Evolutionary conservation across 305 asterid genomes (phyloP), one percentile per base, ranked within the genome.

Genomic region (Solanum chacoense): DNA sequence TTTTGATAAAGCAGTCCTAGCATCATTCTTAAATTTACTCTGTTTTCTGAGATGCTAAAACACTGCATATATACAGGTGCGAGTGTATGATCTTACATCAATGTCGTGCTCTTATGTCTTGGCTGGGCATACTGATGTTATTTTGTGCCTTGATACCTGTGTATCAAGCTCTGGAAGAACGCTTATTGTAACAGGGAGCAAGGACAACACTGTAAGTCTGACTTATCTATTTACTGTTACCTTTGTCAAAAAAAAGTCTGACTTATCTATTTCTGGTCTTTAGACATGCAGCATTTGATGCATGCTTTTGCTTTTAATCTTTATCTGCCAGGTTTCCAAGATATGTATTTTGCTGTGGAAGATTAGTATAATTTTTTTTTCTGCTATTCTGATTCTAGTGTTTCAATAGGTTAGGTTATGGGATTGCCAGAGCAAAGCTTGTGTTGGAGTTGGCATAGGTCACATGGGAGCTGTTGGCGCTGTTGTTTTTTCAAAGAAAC

Each of bases 81-180:
- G 98, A 87, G 98, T 97, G 88, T 97, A 97, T 87, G 99, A 97
- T 92, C 93, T 97, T 92, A 93, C 95, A 88, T 93, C 99, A 32
- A 95, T 96, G 99, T 97, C 99, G 80, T 97, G 99, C 88, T 92
- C 98, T 89, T 97, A 95, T 89, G 98, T 96, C 81, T 92, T 97
- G 92, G 92, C 96, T 81, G 99, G 99, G 80, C 99, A 97, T 88
- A 94, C 94, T 11, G 98, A 96, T 91, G 92, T 95, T 83, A 95
- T 97, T 90, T 90, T 96, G 86, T 96, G 98, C 93, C 95, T 97
- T 90, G 99, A 97, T 89, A 95, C 99, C 50, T 95, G 96, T 87
- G 93, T 91, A 55, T 88, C 94, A 89, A 91, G 92, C 90, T 92
- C 98, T 88, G 97, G 96, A 90, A 95, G 91, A 91, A 71, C 95